Base-by-base conservation (phyloP, 441 rosid genomes). In the California macrophylla region DNA sequence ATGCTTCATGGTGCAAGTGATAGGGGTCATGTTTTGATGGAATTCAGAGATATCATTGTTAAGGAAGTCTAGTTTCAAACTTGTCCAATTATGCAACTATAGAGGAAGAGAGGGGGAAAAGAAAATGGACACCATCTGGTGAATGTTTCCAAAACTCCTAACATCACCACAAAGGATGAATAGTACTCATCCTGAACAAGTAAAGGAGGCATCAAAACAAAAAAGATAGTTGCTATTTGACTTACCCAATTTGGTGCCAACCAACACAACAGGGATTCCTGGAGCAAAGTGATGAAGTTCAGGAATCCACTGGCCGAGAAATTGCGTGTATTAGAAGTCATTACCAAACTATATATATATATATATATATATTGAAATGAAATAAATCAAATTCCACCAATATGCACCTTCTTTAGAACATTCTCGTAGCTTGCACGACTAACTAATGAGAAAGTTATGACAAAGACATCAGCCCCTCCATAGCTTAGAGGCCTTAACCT, bases 281-380 rank as follows among this genome's bases (percentile, higher is more conserved):
- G 96, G 96, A 60, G 91, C 92, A 80, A 77, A 90, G 80, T 90
- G 99, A 78, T 87, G 94, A 66, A 94, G 97, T 79, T 94, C 99
- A 74, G 98, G 97, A 78, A 92, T 85, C 99, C 98, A 94, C 95
- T 88, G 87, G 69, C 45, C 69, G 71, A 72, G 68, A 50, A 40
- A 12, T 40, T 40, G 58, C 58, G 38, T 10, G 54, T 20, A 66
- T 77, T 73, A 75, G 81, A 80, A 71, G 58, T 16, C 71, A 70
- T 40, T n/a, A 47, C n/a, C n/a, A n/a, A n/a, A n/a, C n/a, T n/a
- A n/a, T n/a, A 28, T 28, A 1, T 28, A 1, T 4, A 1, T 4
- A 28, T 28, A 28, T 32, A 32, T 32, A 7, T 32, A 32, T 32
- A 32, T 1, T 32, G 36, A 32, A 32, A 32, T 32, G 6, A 77